Conservation (phyloP, 2,329 filamentous ascomycete genomes). For the Alternaria gaisen region DNA sequence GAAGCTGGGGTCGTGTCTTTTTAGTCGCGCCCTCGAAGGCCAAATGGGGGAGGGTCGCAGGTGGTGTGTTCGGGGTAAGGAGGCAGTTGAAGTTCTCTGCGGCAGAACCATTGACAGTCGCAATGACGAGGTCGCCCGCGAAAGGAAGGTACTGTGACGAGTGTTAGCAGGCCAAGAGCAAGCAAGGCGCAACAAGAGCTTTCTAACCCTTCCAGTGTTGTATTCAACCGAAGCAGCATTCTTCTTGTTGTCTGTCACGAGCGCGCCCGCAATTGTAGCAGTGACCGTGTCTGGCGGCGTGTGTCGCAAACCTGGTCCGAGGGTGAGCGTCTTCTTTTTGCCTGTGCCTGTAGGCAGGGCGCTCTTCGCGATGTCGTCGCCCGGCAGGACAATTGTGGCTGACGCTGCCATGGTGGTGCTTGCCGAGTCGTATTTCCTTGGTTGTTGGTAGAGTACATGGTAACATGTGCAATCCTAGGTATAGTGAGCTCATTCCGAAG, state of each 20-base stretch:
- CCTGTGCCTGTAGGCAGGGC: conserved; percentile 72
- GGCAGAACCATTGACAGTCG: conserved; percentile 78
- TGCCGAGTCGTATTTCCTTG: conserved; percentile 8
- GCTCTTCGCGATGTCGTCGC: conserved; percentile 74
- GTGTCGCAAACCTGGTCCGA: conserved; percentile 85
- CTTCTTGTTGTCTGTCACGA: conserved; percentile 74
- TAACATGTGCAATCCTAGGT: conserved; percentile 9
- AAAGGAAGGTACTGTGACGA: conserved; percentile 76
- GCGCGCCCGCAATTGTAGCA: conserved; percentile 71
- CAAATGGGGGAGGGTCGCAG: conserved; percentile 80
- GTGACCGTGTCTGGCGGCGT: conserved; percentile 78
- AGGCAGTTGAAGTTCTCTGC: conserved; percentile 82
- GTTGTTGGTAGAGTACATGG: conserved; percentile 2
- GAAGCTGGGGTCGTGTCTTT: conserved; percentile 85
- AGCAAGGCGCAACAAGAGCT: conserved; percentile 15
- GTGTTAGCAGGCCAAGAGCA: conserved; percentile 10
- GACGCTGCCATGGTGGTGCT: conserved; percentile 63
- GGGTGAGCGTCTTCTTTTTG: conserved; percentile 72
- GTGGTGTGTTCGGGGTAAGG: conserved; percentile 70
- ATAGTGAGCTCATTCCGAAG: conserved; percentile 27
- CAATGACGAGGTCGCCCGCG: conserved; percentile 86
- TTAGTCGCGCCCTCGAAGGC: conserved; percentile 93
- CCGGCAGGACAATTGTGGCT: conserved; percentile 76
- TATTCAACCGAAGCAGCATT: conserved; percentile 81
- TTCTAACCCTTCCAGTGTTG: conserved; percentile 71